Conservation (phyloP, 129 eudicot genomes). For the Tagetes patula region DNA sequence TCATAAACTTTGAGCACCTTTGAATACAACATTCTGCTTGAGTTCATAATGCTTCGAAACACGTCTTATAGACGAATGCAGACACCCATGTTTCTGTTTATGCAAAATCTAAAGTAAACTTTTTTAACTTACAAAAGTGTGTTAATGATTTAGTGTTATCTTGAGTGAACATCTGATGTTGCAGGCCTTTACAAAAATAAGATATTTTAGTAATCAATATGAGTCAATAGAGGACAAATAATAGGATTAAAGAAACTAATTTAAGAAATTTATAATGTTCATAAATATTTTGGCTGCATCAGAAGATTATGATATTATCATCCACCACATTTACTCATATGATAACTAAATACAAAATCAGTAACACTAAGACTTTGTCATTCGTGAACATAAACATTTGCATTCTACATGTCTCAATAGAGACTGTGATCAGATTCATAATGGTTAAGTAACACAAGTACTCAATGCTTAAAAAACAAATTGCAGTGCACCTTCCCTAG, state of each 20-base stretch:
- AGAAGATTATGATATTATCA: not conserved
- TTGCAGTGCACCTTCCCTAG: not conserved
- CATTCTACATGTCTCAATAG: not conserved
- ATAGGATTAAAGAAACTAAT: not conserved
- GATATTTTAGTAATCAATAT: not conserved
- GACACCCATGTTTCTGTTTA: not conserved
- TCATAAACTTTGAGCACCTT: not conserved
- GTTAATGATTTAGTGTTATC: not conserved
- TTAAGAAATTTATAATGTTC: not conserved
- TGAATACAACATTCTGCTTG: not conserved
- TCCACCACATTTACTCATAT: not conserved
- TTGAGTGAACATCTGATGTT: not conserved
- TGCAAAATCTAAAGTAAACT: not conserved
- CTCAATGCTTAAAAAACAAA: not conserved
- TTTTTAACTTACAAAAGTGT: not conserved
- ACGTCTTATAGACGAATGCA: not conserved
- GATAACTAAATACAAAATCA: not conserved
- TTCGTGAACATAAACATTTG: not conserved
- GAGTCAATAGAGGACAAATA: not conserved
- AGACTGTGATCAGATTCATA: not conserved
- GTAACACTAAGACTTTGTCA: not conserved
- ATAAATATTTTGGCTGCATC: not conserved
- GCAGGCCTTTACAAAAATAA: not conserved
- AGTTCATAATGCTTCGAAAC: not conserved
- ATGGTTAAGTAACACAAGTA: not conserved